phyloP scores from a whole-genome alignment of 495 filamentous ascomycete species.

The Penicillium desertorum region DNA sequence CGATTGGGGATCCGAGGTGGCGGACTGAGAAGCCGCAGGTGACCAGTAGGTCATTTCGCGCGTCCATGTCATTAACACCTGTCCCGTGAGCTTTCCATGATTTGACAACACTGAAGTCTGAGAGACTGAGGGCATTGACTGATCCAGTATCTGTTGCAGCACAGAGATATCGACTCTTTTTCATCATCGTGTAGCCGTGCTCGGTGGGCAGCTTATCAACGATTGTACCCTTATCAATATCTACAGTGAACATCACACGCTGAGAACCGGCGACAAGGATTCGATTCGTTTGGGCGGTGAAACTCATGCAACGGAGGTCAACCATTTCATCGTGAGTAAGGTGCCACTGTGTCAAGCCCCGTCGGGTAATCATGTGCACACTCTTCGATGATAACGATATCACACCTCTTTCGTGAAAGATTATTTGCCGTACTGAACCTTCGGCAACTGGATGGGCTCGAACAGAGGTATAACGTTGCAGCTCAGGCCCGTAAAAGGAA shows the following conservation, averaged over 20 bases:
- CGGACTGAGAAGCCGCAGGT: conserved; percentile 91
- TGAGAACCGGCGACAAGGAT: conserved; percentile 87
- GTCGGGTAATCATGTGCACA: conserved; percentile 79
- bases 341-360: conserved; percentile 84
- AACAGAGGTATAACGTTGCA: conserved; percentile 78
- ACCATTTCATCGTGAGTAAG: conserved; percentile 73
- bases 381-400: conserved; percentile 74
- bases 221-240: conserved; percentile 81
- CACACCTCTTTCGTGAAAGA: conserved; percentile 84
- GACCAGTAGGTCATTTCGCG: conserved; percentile 83
- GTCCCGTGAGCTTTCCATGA: conserved; percentile 84
- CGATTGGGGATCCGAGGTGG: conserved; percentile 60
- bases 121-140: conserved; percentile 80
- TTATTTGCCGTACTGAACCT: conserved; percentile 71
- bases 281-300: conserved; percentile 80
- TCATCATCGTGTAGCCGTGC: conserved; percentile 85
- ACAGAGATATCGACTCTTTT: conserved; percentile 83
- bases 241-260: conserved; percentile 82
- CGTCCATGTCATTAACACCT: conserved; percentile 91
- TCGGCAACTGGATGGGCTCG: conserved; percentile 65
- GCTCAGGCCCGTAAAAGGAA: conserved; percentile 79
- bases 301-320: conserved; percentile 89
- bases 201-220: conserved; percentile 70
- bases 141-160: conserved; percentile 82
- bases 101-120: conserved; percentile 73